phyloP scores from a whole-genome alignment of 2,329 filamentous ascomycete species.

The Trichoderma oligosporum region DNA sequence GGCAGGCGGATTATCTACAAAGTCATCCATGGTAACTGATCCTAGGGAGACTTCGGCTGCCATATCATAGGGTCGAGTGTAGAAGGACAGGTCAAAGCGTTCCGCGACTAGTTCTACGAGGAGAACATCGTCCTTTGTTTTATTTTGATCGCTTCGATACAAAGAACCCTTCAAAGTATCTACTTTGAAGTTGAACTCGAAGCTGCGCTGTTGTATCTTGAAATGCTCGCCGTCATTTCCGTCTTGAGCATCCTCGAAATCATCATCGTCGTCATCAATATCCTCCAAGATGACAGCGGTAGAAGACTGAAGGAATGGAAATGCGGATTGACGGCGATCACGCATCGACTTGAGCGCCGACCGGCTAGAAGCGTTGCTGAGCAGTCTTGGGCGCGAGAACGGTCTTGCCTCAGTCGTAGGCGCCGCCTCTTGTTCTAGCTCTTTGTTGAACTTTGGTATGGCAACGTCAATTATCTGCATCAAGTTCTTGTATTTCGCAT shows the following conservation, averaged over 20 bases:
- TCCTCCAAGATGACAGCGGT: constrained; percentile 78
- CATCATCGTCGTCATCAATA: constrained; percentile 62
- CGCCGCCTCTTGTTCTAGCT: constrained; percentile 18
- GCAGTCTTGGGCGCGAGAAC: constrained; percentile 40
- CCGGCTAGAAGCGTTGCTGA: constrained; percentile 41
- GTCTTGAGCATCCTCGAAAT: constrained; percentile 64
- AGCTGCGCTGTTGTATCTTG: constrained; percentile 81
- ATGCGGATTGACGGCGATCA: constrained; percentile 61
- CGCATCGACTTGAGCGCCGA: constrained; percentile 43
- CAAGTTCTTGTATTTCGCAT: constrained; percentile 92
- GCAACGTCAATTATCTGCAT: constrained; percentile 97
- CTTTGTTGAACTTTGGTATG: constrained; percentile 71
- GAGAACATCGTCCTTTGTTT: constrained; percentile 70
- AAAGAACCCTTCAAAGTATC: constrained; percentile 91
- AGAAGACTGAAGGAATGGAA: constrained; percentile 67
- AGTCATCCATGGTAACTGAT: constrained; percentile 86
- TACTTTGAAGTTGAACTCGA: constrained; percentile 95
- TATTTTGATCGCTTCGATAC: constrained; percentile 78
- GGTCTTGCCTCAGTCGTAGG: neutral
- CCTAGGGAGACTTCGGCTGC: constrained; percentile 84
- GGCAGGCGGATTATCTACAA: constrained; percentile 80
- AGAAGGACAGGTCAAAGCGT: constrained; percentile 81
- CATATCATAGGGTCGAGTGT: constrained; percentile 87
- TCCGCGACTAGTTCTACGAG: constrained; percentile 90
- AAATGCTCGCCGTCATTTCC: constrained; percentile 54